Conservation (phyloP, 2,329 filamentous ascomycete species). For the Lanzia echinophila region DNA sequence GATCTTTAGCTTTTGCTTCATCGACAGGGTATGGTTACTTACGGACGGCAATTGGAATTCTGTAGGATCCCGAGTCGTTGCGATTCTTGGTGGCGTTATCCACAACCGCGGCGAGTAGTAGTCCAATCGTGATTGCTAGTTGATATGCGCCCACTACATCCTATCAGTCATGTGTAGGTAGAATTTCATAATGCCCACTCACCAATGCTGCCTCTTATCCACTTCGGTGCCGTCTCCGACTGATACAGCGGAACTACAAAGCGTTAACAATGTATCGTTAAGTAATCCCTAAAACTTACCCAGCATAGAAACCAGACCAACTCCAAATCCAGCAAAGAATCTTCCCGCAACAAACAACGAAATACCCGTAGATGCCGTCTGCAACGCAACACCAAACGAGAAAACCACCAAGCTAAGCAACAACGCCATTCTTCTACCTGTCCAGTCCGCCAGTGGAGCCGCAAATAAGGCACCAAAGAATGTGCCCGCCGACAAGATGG, state of each 20-base stretch:
- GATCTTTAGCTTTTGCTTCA: neutral
- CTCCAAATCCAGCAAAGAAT: constrained; percentile 67
- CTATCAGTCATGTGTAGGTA: neutral
- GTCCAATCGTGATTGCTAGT: constrained; percentile 73
- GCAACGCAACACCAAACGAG: constrained; percentile 59
- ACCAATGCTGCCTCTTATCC: constrained; percentile 6
- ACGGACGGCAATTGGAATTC: constrained; percentile 68
- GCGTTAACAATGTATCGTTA: neutral
- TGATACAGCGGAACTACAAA: constrained; percentile 4
- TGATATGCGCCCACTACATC: constrained; percentile 51
- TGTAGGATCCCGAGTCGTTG: constrained; percentile 60
- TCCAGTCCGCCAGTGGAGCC: constrained; percentile 34
- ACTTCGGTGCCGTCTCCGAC: constrained; percentile 8
- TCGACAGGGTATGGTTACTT: neutral
- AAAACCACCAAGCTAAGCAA: constrained; percentile 60
- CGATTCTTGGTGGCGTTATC: constrained; percentile 62
- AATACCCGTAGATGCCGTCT: constrained; percentile 55
- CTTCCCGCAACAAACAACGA: constrained; percentile 65
- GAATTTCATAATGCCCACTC: neutral
- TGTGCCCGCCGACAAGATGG: constrained; percentile 67
- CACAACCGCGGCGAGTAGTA: constrained; percentile 69
- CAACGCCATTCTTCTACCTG: constrained; percentile 52
- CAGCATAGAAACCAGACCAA: constrained; percentile 63
- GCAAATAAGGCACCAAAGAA: constrained; percentile 57
- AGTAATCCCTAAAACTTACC: constrained; percentile 33